Evolutionary conservation across 2,329 filamentous ascomycete genomes (phyloP), one percentile per base, ranked within the genome.

Genomic region (Botrytis porri): DNA sequence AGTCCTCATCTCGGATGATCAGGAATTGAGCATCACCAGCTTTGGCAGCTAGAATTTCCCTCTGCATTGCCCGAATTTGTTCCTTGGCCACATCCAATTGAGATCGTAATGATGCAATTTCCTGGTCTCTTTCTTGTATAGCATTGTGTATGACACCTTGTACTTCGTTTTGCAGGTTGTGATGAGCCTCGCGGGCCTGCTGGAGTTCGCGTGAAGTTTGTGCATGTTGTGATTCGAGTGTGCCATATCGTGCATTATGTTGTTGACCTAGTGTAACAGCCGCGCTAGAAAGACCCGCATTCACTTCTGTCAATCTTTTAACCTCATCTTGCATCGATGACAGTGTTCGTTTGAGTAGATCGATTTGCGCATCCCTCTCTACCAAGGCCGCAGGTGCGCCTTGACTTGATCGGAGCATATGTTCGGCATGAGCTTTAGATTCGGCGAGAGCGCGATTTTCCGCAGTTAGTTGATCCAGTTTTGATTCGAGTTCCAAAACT

Each of bases 311-410:
- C 76, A 98, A 85, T 75, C 93, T 90, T 39, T 88, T 85, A 75
- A 97, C 91, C 83, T 99, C 95, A 78, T 92, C 89, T 79, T 94
- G 93, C 76, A 97, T 86, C 81, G 91, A 93, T 75, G 92, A 89
- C 73, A 98, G 87, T 74, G 93, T 92, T 76, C 90, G 90, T 81
- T 90, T 92, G 77, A 98, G 88, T 77, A 91, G 88, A 77, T 93
- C 92, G 81, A 99, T 96, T 83, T 98, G 93, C 76, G 89, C 89
- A 81, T 98, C 94, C 78, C 93, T 93, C 79, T 97, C 93, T 72
- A 90, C 90, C 71, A 98, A 84, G 76, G 91, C 88, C 73, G 88
- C 87, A 77, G 92, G 89, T 80, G 90, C 88, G 80, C 89, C 88
- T 74, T 92, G 88, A 43, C 86, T 83, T 74, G 86, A 85, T 77